phyloP scores from a whole-genome alignment of 179 eudicot species.

The Beta corolliflora region DNA sequence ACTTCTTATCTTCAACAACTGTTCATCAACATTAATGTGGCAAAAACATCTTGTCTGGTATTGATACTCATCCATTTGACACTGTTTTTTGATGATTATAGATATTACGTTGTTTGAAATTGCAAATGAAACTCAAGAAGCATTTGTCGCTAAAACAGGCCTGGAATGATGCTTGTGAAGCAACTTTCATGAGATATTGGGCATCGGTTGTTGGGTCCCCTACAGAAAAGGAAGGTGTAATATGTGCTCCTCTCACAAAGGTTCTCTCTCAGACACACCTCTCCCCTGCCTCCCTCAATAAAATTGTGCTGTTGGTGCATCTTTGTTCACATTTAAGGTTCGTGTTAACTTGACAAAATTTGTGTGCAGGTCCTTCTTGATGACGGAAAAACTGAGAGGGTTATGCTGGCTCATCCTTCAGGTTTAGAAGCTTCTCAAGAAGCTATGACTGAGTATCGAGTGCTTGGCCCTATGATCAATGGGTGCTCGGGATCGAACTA shows the following conservation, averaged over 20 bases:
- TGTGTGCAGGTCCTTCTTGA: slow-evolving; percentile 66
- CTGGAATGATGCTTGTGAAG: slow-evolving; percentile 71
- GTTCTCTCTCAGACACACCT: slow-evolving; percentile 24
- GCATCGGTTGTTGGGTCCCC: slow-evolving; percentile 90
- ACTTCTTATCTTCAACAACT: slow-evolving; percentile 40
- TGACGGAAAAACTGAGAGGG: slow-evolving; percentile 91
- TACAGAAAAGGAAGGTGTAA: slow-evolving; percentile 79
- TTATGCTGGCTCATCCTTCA: slow-evolving; percentile 67
- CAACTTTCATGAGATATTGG: slow-evolving; percentile 83
- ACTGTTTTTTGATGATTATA: neutral
- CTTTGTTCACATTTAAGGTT: neutral
- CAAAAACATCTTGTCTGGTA: slow-evolving; percentile 64
- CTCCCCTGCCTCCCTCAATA: too few species aligned
- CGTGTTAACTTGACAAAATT: neutral
- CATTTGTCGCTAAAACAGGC: slow-evolving; percentile 41
- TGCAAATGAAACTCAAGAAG: neutral
- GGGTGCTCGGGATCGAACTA: slow-evolving; percentile 95
- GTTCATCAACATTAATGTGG: slow-evolving; percentile 35
- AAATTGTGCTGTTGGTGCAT: neutral
- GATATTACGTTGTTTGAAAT: neutral
- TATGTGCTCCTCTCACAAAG: slow-evolving; percentile 86
- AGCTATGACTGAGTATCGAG: slow-evolving; percentile 87
- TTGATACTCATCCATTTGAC: slow-evolving; percentile 15
- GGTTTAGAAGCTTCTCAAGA: slow-evolving; percentile 80
- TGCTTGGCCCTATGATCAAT: slow-evolving; percentile 94